These are phyloP conservation scores for Heliamphora exappendiculata DNA, from an alignment of 148 eudicot species.

Conservation along the genomic window DNA sequence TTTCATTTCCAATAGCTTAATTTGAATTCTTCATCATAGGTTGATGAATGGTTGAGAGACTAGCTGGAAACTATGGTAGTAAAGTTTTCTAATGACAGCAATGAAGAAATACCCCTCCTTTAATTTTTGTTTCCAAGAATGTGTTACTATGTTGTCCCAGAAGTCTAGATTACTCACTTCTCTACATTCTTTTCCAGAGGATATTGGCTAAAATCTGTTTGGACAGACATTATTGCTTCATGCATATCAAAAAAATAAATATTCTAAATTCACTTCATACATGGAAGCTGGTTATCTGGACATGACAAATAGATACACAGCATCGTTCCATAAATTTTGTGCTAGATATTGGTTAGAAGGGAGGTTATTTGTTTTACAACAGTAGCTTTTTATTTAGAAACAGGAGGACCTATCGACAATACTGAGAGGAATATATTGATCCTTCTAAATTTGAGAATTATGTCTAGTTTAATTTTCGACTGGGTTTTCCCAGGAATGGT, in stretches of 20 bases:
- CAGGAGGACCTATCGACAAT: neutral
- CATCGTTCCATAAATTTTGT: neutral
- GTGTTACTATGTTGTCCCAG: no score
- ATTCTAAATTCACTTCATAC: neutral
- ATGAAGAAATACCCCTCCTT: no score
- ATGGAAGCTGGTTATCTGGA: neutral
- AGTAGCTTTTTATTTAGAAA: neutral
- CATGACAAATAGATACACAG: neutral
- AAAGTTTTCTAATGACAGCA: no score
- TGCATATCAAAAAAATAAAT: neutral
- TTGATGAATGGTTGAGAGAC: no score
- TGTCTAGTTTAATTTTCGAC: neutral
- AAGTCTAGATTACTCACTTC: no score
- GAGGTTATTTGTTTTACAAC: neutral
- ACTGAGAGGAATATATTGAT: neutral
- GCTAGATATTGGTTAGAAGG: neutral
- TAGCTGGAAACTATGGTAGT: no score
- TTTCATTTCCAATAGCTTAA: no score
- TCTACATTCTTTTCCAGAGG: no score
- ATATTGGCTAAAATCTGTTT: no score
- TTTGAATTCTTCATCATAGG: no score
- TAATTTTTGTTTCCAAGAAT: no score
- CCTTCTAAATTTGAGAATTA: neutral
- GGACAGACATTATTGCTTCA: no score
- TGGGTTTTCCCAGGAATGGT: conserved; percentile 65